A percentile compares a stretch with the other conserved stretches of the same genome.
These are phyloP conservation scores for Amanita molliuscula DNA, from an alignment of 768 basidiomycete species.

Conservation along the genomic window DNA sequence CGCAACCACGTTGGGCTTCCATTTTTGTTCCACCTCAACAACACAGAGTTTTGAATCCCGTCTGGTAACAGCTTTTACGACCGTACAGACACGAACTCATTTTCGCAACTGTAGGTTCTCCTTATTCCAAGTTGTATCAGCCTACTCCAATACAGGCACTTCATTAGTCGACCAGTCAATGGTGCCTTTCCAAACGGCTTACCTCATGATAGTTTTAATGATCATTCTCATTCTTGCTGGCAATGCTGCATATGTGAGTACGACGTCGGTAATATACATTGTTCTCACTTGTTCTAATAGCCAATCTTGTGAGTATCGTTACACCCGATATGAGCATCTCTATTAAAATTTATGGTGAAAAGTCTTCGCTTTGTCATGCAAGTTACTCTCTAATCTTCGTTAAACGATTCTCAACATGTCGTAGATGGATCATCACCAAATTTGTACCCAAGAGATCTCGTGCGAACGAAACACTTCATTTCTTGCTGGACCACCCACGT, in stretches of 20 bases:
- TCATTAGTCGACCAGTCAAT: slow-evolving; percentile 85
- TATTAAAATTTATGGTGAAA: neutral
- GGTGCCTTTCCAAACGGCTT: slow-evolving; percentile 84
- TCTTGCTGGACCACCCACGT: slow-evolving; percentile 90
- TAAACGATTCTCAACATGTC: slow-evolving; percentile 4
- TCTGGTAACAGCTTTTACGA: slow-evolving; percentile 45
- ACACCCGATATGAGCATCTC: neutral
- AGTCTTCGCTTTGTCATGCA: slow-evolving; percentile 82
- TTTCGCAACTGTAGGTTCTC: slow-evolving; percentile 51
- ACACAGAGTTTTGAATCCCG: slow-evolving; percentile 40
- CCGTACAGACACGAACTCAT: neutral
- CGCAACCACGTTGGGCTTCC: slow-evolving; percentile 43
- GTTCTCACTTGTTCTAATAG: slow-evolving; percentile 23
- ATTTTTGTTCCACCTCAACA: slow-evolving; percentile 54
- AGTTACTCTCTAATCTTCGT: slow-evolving; percentile 16
- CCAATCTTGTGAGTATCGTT: slow-evolving; percentile 68
- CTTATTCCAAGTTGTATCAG: slow-evolving; percentile 73
- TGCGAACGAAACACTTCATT: slow-evolving; percentile 71
- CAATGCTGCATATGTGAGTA: slow-evolving; percentile 83
- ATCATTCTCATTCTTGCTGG: slow-evolving; percentile 77
- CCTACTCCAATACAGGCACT: slow-evolving; percentile 84
- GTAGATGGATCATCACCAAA: slow-evolving; percentile 69
- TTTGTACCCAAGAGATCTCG: slow-evolving; percentile 48
- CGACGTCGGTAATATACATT: neutral
- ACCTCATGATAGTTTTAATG: slow-evolving; percentile 68